Percentiles rank a stretch among this genome's conserved stretches.
Evolutionary conservation across 164 flowering plant species (phyloP).

Genomic region (Piper betle): DNA sequence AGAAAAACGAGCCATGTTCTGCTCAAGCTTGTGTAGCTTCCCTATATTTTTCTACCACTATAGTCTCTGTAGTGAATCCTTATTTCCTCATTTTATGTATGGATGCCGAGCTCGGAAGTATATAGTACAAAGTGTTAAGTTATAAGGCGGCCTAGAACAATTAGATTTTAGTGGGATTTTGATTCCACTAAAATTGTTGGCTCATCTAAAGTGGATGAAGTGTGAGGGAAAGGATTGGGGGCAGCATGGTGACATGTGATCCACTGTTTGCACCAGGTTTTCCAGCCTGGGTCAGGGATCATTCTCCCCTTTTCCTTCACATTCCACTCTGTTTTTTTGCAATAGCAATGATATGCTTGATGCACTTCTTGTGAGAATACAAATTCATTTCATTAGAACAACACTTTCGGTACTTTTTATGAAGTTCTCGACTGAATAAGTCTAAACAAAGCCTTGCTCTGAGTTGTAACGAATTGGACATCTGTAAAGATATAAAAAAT

Average conservation of each 20-base stretch:
- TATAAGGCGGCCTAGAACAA: neutral
- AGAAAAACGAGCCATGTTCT: neutral
- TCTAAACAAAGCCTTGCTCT: neutral
- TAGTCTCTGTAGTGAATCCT: neutral
- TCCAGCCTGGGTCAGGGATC: neutral
- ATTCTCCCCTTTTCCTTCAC: neutral
- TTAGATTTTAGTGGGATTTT: neutral
- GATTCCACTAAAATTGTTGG: neutral
- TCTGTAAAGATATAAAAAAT: neutral
- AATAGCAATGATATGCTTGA: too few relatives aligned
- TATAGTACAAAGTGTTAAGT: neutral
- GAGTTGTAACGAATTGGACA: neutral
- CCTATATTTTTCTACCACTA: neutral
- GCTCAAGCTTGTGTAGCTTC: neutral
- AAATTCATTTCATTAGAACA: too few relatives aligned
- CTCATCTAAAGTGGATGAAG: neutral
- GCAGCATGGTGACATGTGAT: neutral
- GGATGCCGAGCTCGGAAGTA: neutral
- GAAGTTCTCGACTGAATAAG: neutral
- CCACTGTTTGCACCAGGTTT: neutral
- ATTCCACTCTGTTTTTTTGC: too few relatives aligned
- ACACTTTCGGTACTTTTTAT: neutral
- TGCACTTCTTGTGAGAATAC: too few relatives aligned
- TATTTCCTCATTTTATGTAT: neutral
- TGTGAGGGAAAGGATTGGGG: neutral